These are phyloP conservation scores for Eucalyptus leucophloia DNA, from an alignment of 345 rosid genomes.

Conservation along the genomic window DNA sequence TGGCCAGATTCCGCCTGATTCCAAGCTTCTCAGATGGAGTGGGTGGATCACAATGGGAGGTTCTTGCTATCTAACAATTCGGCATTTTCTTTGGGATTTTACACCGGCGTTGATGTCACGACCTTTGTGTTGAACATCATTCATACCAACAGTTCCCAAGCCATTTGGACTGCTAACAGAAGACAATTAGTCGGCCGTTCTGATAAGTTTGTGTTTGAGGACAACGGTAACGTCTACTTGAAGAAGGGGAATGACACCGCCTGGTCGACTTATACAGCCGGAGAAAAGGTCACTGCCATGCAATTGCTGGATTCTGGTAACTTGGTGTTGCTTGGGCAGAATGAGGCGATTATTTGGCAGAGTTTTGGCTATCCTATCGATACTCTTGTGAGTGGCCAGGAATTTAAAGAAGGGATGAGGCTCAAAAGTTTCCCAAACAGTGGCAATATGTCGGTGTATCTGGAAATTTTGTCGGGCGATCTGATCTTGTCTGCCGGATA, in stretches of 20 bases:
- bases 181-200: constrained; percentile 2
- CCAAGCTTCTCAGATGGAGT: constrained; percentile 22
- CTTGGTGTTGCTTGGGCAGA: constrained; percentile 24
- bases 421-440: constrained; percentile 13
- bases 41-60: constrained; percentile 12
- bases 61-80: constrained; percentile 27
- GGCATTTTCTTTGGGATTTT: constrained; percentile 26
- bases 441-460: background rate
- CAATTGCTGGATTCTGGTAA: constrained; percentile 36
- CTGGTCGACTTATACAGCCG: constrained; percentile 24
- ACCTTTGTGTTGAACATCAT: constrained; percentile 11
- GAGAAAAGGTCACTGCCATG: constrained; percentile 14
- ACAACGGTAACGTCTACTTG: constrained; percentile 22
- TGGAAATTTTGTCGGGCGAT: constrained; percentile 16
- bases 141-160: constrained; percentile 3
- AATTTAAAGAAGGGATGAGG: constrained; percentile 16
- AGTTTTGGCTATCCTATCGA: constrained; percentile 32
- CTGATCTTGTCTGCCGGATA: constrained; percentile 21
- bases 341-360: constrained; percentile 29
- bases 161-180: constrained; percentile 39
- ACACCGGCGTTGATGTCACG: background rate
- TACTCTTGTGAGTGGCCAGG: constrained; percentile 24
- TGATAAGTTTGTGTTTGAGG: constrained; percentile 22
- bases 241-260: background rate
- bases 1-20: constrained; percentile 32